Base-by-base conservation (phyloP, 257 asterid species). In the Solanum rostratum region DNA sequence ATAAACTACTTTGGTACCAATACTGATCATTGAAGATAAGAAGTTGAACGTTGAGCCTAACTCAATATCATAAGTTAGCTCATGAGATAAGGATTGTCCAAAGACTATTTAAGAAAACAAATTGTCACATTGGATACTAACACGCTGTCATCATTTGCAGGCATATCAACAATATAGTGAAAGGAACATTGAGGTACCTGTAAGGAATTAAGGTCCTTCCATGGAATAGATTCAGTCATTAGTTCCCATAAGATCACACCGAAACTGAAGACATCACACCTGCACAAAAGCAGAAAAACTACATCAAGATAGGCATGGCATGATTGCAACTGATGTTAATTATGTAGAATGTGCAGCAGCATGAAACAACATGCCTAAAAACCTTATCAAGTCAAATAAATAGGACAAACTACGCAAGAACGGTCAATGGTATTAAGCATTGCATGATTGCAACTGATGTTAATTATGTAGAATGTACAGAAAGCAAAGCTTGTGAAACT, bases 171-270 rank as follows among this genome's bases (percentile, higher is more conserved):
- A 22, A 73, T 27, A 73, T 43, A 46, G 41, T 74, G 81, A 46
- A 14, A 74, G 81, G 14, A 46, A 46, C 15, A 46, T 74, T 18
- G 81, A 50, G 30, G 52, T 86, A 93, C 98, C 94, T 92, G 97
- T 55, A 93, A 88, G 65, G 91, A 16, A 86, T 93, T 93, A 76
- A 94, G 85, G 86, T 89, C 73, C 82, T 84, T 84, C 97, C 98
- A 94, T 1, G 98, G 98, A 68, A 94, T 63, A 46, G 87, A 57
- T 86, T 88, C 92, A 3, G 98, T 94, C 90, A 93, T 84, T 41
- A 94, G 90, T 83, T 94, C 98, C 98, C 98, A 94, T 70, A 94
- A 83, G 80, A 93, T 86, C 62, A 94, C 97, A 16, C 98, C 96
- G 57, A 87, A 94, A 49, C 98, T 94, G 88, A 59, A 94, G 76